These are phyloP conservation scores for Hypocreales sp. DNA, from an alignment of 2,329 filamentous ascomycete species.

Conservation along the genomic window DNA sequence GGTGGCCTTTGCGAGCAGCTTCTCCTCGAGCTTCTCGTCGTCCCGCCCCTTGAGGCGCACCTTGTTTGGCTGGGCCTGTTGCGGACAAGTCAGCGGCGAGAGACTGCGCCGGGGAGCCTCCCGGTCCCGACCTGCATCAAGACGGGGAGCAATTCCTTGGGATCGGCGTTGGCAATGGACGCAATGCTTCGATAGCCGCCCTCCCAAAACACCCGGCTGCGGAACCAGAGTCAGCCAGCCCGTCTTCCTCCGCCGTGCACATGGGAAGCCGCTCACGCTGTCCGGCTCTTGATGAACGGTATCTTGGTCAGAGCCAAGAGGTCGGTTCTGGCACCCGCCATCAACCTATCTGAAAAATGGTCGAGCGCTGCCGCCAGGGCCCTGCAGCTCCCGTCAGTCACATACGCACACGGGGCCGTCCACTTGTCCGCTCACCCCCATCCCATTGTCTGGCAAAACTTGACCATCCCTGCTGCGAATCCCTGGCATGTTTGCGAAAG, in stretches of 20 bases:
- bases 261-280: constrained; percentile 34
- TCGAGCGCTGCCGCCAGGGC: constrained; percentile 57
- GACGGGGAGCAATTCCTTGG: constrained; percentile 53
- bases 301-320: constrained; percentile 56
- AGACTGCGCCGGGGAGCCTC: neutral
- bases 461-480: constrained; percentile 65
- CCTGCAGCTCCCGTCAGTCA: constrained; percentile 18
- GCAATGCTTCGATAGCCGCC: constrained; percentile 58
- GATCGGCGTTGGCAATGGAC: constrained; percentile 52
- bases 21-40: constrained; percentile 44
- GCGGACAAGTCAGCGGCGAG: constrained; percentile 1
- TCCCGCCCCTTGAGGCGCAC: constrained; percentile 36
- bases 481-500: constrained; percentile 62
- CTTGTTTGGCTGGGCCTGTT: constrained; percentile 51
- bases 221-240: too few species aligned
- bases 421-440: constrained; percentile 37
- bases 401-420: neutral
- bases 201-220: constrained; percentile 52
- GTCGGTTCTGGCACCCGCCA: constrained; percentile 56
- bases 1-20: constrained; percentile 49
- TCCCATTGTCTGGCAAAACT: constrained; percentile 63
- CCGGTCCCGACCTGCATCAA: constrained; percentile 50
- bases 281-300: constrained; percentile 62
- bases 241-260: too few species aligned
- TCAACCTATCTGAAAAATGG: constrained; percentile 59